Percentiles rank a stretch among this genome's conserved stretches.
phyloP scores from a whole-genome alignment of 345 rosid species.

The Leavenworthia alabamica region DNA sequence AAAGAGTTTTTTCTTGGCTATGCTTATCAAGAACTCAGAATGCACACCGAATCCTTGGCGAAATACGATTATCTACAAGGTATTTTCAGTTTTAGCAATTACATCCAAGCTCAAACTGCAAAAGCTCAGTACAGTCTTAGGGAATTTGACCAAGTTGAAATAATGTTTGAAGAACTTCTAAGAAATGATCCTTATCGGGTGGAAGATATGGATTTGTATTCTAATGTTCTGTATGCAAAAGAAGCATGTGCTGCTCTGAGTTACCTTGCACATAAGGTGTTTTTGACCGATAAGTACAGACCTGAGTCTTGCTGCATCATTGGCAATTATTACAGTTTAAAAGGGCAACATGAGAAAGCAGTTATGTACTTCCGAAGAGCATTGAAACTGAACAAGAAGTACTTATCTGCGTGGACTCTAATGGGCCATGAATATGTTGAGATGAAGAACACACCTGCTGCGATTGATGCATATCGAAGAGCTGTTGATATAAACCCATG shows the following conservation, averaged over 20 bases:
- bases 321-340: constrained; percentile 94
- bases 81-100: constrained; percentile 72
- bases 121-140: constrained; percentile 84
- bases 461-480: constrained; percentile 87
- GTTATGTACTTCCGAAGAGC: constrained; percentile 93
- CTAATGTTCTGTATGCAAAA: constrained; percentile 90
- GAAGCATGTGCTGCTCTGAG: constrained; percentile 86
- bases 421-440: constrained; percentile 97
- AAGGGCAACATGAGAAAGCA: constrained; percentile 92
- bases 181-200: constrained; percentile 83
- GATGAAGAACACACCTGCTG: constrained; percentile 96
- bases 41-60: constrained; percentile 69
- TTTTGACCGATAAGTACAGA: constrained; percentile 81
- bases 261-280: constrained; percentile 85
- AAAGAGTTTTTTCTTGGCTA: constrained; percentile 88
- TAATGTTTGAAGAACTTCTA: constrained; percentile 77
- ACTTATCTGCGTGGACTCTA: constrained; percentile 93
- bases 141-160: constrained; percentile 94
- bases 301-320: constrained; percentile 97
- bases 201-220: constrained; percentile 96
- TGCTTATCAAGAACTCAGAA: constrained; percentile 85
- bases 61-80: constrained; percentile 70
- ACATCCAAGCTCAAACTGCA: constrained; percentile 90
- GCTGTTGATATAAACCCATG: constrained; percentile 88
- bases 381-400: constrained; percentile 82